Conservation (phyloP, 1,284 basidiomycete species). For the Thelephora terrestris region DNA sequence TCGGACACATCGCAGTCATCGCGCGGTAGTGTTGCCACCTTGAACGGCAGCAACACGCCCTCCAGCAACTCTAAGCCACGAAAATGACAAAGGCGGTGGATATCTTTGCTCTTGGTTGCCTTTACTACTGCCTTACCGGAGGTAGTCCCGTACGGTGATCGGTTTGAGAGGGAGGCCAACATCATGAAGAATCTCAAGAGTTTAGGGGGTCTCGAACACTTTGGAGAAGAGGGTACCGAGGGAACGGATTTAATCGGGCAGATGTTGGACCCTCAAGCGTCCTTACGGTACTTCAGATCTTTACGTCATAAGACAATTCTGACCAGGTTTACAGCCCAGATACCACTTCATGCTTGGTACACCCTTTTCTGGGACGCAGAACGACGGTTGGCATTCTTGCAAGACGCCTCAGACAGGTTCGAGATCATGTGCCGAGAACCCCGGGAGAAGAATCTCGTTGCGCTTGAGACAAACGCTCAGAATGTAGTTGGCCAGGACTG, state of each 20-base stretch:
- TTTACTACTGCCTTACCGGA: constrained; percentile 84
- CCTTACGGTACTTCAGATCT: constrained; percentile 44
- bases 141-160: constrained; percentile 86
- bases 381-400: constrained; percentile 83
- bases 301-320: neutral
- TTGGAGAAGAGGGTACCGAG: constrained; percentile 88
- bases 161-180: constrained; percentile 86
- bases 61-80: constrained; percentile 32
- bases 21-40: constrained; percentile 46
- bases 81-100: constrained; percentile 88
- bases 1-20: constrained; percentile 58
- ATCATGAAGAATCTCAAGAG: constrained; percentile 75
- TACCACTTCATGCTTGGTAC: constrained; percentile 76
- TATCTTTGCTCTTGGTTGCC: constrained; percentile 87
- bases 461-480: constrained; percentile 64
- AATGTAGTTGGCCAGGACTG: constrained; percentile 81
- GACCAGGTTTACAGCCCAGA: constrained; percentile 53
- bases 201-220: constrained; percentile 60
- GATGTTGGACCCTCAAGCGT: constrained; percentile 73
- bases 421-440: constrained; percentile 96
- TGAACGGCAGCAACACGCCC: constrained; percentile 24
- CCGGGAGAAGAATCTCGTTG: constrained; percentile 64
- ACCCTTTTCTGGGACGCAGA: constrained; percentile 96
- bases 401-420: constrained; percentile 95
- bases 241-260: constrained; percentile 66